Percentiles rank a stretch among this genome's conserved stretches.
These are phyloP conservation scores for Brachypodium distachyon DNA, from an alignment of 202 grass and related monocot genomes.

Conservation along the genomic window DNA sequence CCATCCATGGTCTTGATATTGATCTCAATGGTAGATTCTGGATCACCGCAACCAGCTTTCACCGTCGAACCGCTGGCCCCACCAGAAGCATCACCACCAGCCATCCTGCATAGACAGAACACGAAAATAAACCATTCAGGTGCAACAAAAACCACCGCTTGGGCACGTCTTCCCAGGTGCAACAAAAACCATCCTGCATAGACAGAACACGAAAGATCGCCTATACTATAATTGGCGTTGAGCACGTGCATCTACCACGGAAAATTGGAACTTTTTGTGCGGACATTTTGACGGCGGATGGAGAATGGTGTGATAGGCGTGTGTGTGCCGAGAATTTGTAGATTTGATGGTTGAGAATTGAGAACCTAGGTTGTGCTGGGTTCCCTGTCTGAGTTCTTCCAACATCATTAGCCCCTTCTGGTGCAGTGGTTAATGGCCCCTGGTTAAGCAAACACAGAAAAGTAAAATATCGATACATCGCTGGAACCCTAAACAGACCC, in stretches of 20 bases:
- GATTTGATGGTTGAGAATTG: conserved; percentile 61
- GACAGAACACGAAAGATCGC: not conserved
- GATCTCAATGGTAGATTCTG: conserved; percentile 56
- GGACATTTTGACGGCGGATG: too few relatives aligned
- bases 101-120: conserved; percentile 40
- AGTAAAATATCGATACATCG: not conserved
- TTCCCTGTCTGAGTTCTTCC: conserved; percentile 49
- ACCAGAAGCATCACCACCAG: conserved; percentile 30
- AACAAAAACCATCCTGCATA: not conserved
- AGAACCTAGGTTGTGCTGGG: conserved; percentile 49
- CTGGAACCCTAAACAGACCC: not conserved
- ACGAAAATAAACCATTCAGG: not conserved
- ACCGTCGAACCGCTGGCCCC: conserved; percentile 26
- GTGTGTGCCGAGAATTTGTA: too few relatives aligned
- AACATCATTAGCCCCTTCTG: conserved; percentile 47
- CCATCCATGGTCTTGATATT: conserved; percentile 87
- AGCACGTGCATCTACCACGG: too few relatives aligned
- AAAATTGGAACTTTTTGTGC: too few relatives aligned
- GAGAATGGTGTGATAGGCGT: too few relatives aligned
- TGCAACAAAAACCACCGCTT: not conserved
- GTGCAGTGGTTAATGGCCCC: conserved; percentile 35
- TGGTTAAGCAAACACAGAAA: conserved; percentile 22
- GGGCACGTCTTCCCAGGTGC: not conserved
- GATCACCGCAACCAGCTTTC: conserved; percentile 16
- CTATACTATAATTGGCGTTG: not conserved